These are phyloP conservation scores for Tremella yokohamensis DNA, from an alignment of 768 basidiomycete species.

Conservation along the genomic window DNA sequence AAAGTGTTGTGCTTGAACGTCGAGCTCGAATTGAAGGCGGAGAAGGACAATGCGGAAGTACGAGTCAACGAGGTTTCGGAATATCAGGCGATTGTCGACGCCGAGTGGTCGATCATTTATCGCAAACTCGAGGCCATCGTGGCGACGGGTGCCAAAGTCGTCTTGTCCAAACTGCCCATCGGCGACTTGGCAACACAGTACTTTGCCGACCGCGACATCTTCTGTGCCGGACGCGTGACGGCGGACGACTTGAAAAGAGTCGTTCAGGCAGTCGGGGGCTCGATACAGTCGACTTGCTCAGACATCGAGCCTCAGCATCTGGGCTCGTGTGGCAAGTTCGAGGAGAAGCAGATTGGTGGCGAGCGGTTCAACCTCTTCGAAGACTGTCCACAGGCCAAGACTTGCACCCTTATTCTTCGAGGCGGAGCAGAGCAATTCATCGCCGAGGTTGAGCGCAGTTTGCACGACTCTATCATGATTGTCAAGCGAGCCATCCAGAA, in stretches of 20 bases:
- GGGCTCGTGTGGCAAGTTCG: constrained; percentile 86
- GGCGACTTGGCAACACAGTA: constrained; percentile 98
- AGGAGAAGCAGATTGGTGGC: constrained; percentile 93
- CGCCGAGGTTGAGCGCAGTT: constrained; percentile 92
- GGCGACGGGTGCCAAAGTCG: constrained; percentile 93
- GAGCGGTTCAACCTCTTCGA: constrained; percentile 95
- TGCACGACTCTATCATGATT: constrained; percentile 99
- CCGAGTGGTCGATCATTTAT: constrained; percentile 99
- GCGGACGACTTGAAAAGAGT: constrained; percentile 87
- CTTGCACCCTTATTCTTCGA: constrained; percentile 87
- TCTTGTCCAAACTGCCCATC: constrained; percentile 95
- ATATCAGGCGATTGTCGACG: constrained; percentile 98
- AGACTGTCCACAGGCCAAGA: constrained; percentile 87
- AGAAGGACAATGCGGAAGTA: constrained; percentile 98
- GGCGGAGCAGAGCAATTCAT: constrained; percentile 99
- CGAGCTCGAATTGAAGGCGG: constrained; percentile 96
- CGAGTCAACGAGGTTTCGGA: constrained; percentile 94
- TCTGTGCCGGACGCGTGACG: constrained; percentile 94
- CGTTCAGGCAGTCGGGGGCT: constrained; percentile 91
- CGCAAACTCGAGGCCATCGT: constrained; percentile 93
- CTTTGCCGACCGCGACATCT: constrained; percentile 98
- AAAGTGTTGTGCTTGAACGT: constrained; percentile 93
- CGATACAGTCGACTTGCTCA: constrained; percentile 89
- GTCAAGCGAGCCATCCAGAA: constrained; percentile 95
- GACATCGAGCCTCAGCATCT: constrained; percentile 87